These are phyloP conservation scores for Claviceps lovelessii DNA, from an alignment of 2,329 filamentous ascomycete species.

Conservation along the genomic window DNA sequence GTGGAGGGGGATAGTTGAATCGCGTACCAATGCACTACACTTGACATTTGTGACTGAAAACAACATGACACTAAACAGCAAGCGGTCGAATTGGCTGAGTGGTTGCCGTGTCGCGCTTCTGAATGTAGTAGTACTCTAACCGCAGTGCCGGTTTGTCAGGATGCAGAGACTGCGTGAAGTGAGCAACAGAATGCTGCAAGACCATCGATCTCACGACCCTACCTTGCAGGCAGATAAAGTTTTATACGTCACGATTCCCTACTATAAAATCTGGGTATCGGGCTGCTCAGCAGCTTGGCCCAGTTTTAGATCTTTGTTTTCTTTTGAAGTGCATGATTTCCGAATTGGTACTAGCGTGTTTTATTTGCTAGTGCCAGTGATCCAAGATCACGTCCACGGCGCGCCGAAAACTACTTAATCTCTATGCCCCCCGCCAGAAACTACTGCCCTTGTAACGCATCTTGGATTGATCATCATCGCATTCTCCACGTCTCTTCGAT, in stretches of 20 bases:
- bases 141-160: background rate
- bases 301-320: conserved; percentile 13
- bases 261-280: background rate
- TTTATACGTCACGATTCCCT: background rate
- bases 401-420: conserved; percentile 45
- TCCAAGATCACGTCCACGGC: conserved; percentile 32
- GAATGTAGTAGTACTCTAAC: background rate
- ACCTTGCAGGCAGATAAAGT: background rate
- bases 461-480: conserved; percentile 24
- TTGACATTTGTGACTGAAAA: background rate
- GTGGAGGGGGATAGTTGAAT: background rate
- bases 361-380: conserved; percentile 21
- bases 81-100: background rate
- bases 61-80: background rate
- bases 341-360: conserved; percentile 18
- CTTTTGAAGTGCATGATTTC: conserved; percentile 15
- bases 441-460: conserved; percentile 19
- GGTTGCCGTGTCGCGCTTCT: background rate
- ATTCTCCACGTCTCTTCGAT: conserved; percentile 16
- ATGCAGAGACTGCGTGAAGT: background rate
- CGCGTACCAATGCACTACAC: background rate
- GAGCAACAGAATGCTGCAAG: background rate
- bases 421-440: conserved; percentile 30
- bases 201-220: background rate
- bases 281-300: conserved; percentile 6